A percentile compares a stretch with the other conserved stretches of the same genome.
phyloP scores from a whole-genome alignment of 1,284 basidiomycete species.

The Singerocomus inundabilis region DNA sequence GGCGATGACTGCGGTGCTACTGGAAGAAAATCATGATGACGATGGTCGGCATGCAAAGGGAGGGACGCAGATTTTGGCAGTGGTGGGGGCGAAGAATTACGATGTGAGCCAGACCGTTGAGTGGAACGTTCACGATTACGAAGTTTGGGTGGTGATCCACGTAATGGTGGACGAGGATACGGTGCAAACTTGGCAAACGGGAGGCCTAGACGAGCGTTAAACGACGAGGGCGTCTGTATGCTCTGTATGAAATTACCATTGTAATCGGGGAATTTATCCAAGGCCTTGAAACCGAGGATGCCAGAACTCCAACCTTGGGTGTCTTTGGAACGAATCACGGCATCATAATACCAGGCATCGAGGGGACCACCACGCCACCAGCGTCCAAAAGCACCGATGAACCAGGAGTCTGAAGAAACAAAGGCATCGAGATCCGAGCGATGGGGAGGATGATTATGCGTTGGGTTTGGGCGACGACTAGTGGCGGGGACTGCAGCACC shows the following conservation, averaged over 20 bases:
- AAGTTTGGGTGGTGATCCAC: conserved; percentile 50
- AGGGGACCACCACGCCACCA: conserved; percentile 82
- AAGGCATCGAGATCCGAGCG: conserved; percentile 40
- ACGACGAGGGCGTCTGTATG: not conserved
- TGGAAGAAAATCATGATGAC: conserved; percentile 31
- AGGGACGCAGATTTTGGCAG: conserved; percentile 78
- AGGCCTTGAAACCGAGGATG: conserved; percentile 64
- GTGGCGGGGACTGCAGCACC: conserved; percentile 28
- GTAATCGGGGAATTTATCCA: conserved; percentile 62
- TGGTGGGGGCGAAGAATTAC: conserved; percentile 73
- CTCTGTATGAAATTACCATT: conserved; percentile 46
- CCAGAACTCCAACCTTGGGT: conserved; percentile 74
- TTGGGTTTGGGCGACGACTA: conserved; percentile 17
- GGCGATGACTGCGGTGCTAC: conserved; percentile 37
- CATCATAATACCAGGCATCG: conserved; percentile 68
- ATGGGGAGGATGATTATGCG: conserved; percentile 27
- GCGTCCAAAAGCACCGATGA: conserved; percentile 81
- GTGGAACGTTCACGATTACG: conserved; percentile 58
- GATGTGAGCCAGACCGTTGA: conserved; percentile 40
- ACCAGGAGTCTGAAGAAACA: conserved; percentile 75
- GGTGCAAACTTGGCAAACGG: conserved; percentile 50
- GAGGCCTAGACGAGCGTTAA: conserved; percentile 39
- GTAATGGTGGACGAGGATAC: conserved; percentile 39
- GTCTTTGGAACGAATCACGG: conserved; percentile 61
- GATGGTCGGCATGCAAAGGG: conserved; percentile 56